phyloP scores from a whole-genome alignment of 345 rosid species.

The Corymbia maculata region DNA sequence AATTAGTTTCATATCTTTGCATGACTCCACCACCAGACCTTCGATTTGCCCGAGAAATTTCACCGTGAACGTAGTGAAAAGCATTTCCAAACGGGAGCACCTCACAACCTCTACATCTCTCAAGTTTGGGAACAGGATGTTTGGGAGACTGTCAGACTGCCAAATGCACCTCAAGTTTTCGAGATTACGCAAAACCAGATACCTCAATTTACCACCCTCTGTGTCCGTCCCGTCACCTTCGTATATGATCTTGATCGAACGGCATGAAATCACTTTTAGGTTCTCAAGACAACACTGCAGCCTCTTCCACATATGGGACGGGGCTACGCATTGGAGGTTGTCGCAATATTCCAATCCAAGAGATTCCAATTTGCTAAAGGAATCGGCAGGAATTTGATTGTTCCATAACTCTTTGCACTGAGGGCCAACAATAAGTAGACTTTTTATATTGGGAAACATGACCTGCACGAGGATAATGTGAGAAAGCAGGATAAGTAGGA shows the following conservation, averaged over 20 bases:
- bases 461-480: background rate
- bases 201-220: background rate
- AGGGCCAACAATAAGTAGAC: background rate
- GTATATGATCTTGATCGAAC: rapidly evolving
- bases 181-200: background rate
- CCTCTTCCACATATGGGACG: background rate
- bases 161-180: background rate
- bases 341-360: background rate
- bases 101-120: background rate
- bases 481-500: background rate
- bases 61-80: background rate
- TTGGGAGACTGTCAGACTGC: background rate
- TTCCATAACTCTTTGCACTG: background rate
- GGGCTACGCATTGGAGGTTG: background rate
- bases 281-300: background rate
- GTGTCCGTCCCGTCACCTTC: background rate
- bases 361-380: background rate
- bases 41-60: background rate
- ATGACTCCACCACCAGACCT: background rate
- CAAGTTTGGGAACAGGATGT: background rate
- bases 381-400: background rate
- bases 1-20: background rate
- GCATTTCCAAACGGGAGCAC: background rate
- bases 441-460: background rate
- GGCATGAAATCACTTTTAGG: background rate